Evolutionary conservation across 2,329 filamentous ascomycete species (phyloP).

Genomic region (Trichoderma afroharzianum): DNA sequence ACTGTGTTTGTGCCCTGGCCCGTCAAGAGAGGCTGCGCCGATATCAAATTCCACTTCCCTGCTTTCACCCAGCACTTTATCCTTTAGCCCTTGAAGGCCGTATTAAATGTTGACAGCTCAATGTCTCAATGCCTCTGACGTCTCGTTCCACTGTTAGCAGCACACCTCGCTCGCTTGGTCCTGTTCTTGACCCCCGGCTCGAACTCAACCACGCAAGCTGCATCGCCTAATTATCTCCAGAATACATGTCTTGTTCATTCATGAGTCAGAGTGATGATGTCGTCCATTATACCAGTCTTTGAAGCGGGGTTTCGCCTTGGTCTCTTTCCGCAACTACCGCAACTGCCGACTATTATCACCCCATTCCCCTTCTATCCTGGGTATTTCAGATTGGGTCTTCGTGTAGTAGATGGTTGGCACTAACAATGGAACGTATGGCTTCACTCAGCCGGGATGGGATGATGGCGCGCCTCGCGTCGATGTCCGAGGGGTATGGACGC

Average conservation of each 20-base stretch:
- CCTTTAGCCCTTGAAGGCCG: not conserved
- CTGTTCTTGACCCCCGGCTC: not conserved
- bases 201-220: not conserved
- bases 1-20: not conserved
- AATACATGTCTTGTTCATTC: not conserved
- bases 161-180: not conserved
- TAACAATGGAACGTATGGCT: not conserved
- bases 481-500: not conserved
- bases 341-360: not conserved
- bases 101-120: not conserved
- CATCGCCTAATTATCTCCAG: not conserved
- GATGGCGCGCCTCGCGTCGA: constrained; percentile 12
- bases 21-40: not conserved
- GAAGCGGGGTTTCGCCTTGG: not conserved
- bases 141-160: not conserved
- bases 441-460: not conserved
- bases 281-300: not conserved
- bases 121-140: not conserved
- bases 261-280: not conserved
- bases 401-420: not conserved
- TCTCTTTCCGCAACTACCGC: not conserved
- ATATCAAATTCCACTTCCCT: not conserved
- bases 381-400: not conserved
- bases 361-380: not conserved
- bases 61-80: not conserved